These are phyloP conservation scores for Aspergillus hortae DNA, from an alignment of 2,329 filamentous ascomycete species.

Conservation along the genomic window DNA sequence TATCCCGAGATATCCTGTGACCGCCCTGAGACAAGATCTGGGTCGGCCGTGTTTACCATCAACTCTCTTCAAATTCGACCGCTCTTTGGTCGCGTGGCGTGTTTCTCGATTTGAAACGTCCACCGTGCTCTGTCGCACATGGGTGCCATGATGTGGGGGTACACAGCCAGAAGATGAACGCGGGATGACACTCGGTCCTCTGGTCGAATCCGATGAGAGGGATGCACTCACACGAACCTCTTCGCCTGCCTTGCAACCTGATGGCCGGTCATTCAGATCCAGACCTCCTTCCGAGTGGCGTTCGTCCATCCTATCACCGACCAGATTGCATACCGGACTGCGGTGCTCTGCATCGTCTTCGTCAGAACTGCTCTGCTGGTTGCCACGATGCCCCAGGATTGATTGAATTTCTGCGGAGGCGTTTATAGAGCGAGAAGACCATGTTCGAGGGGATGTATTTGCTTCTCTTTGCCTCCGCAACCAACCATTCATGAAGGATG, in stretches of 20 bases:
- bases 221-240: constrained; percentile 2
- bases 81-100: neutral
- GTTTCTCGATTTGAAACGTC: neutral
- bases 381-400: neutral
- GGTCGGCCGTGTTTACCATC: neutral
- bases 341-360: neutral
- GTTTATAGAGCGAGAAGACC: neutral
- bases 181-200: too few species aligned
- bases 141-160: neutral
- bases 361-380: too few species aligned
- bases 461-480: constrained; percentile 2
- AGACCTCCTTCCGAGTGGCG: constrained; percentile 5
- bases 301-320: neutral
- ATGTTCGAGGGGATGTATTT: neutral
- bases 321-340: neutral
- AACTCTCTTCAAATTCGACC: neutral
- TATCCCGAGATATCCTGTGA: too few species aligned
- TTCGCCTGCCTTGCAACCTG: neutral
- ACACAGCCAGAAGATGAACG: too few species aligned
- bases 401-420: neutral
- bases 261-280: constrained; percentile 4
- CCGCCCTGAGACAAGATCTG: neutral
- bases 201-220: constrained; percentile 2
- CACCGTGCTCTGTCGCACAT: neutral
- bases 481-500: constrained; percentile 13